These are phyloP conservation scores for Colletotrichum neosansevieriae DNA, from an alignment of 2,329 filamentous ascomycete species.

Conservation along the genomic window DNA sequence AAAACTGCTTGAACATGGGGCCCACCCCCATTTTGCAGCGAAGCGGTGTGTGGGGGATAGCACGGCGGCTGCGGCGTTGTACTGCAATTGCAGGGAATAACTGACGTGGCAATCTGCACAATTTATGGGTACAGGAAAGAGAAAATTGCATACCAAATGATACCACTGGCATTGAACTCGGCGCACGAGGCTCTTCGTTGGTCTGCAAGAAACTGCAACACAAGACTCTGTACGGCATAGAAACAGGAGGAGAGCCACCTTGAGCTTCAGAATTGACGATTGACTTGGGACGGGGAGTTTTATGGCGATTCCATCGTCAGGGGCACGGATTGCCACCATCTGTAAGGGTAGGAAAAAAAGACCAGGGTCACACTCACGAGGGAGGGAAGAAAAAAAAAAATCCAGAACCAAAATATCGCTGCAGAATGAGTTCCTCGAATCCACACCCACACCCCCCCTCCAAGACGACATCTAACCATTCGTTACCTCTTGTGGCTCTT, in stretches of 20 bases:
- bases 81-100: conserved; percentile 32
- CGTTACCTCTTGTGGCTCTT: neutral
- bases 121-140: conserved; percentile 18
- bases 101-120: conserved; percentile 33
- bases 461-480: neutral
- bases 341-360: no score
- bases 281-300: conserved; percentile 3
- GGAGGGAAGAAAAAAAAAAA: no score
- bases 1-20: neutral
- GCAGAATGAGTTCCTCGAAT: neutral
- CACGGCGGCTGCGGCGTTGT: conserved; percentile 36
- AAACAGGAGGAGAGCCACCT: neutral
- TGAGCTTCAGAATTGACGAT: neutral
- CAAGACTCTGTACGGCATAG: neutral
- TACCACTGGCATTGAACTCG: conserved; percentile 16
- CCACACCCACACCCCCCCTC: neutral
- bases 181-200: neutral
- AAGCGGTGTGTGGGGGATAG: conserved; percentile 40
- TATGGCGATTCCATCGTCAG: neutral
- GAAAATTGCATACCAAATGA: conserved; percentile 26
- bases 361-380: no score
- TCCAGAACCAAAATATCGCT: no score
- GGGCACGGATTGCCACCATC: neutral
- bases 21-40: conserved; percentile 12
- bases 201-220: no score